Evolutionary conservation across 2,329 filamentous ascomycete genomes (phyloP), one percentile per base, ranked within the genome.

Genomic region (Teratosphaeria viscida): DNA sequence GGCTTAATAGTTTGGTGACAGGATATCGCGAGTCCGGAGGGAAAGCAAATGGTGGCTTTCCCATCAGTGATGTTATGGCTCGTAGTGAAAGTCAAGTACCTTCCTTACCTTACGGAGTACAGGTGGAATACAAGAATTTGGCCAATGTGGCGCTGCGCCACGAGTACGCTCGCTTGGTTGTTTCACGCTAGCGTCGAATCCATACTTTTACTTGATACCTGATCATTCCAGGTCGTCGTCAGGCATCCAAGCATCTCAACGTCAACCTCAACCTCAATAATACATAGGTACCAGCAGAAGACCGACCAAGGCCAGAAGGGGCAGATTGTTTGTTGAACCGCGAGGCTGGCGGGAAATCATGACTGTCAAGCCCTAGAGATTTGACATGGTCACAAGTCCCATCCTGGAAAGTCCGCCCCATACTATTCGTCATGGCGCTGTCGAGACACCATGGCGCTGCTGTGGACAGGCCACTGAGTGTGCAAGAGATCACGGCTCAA

Each of bases 401-500:
- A n/a, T 16, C 43, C 16, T 10, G 19, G 16, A 49, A 23, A 49
- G 43, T 8, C 26, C 43, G 43, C 8, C n/a, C 19, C 2, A 43
- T 23, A 49, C 19, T n/a, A 23, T 10, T n/a, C 19, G 59, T 16
- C 10, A 71, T 71, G 68, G 68, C 69, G 26, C 61, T 69, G 29
- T 70, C 69, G 5, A 62, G 67, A 39, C 68, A 71, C 49, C 66
- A 69, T 52, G 63, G 61, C 16, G 53, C 27, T n/a, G 64, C 66
- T 12, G 54, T 67, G 16, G 59, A 65, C 12, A 61, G 61, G 27
- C 68, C 68, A 3, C 58, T 65, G 32, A 91, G 81, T 65, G 82
- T 94, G 60, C 86, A 87, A 68, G 88, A 95, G 70, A 87, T 97
- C 61, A 83, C 86, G 11, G 79, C 82, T 34, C 85, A 86, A 66